Conservation (phyloP, 2,329 filamentous ascomycete species). For the Sodiomyces alkalinus region DNA sequence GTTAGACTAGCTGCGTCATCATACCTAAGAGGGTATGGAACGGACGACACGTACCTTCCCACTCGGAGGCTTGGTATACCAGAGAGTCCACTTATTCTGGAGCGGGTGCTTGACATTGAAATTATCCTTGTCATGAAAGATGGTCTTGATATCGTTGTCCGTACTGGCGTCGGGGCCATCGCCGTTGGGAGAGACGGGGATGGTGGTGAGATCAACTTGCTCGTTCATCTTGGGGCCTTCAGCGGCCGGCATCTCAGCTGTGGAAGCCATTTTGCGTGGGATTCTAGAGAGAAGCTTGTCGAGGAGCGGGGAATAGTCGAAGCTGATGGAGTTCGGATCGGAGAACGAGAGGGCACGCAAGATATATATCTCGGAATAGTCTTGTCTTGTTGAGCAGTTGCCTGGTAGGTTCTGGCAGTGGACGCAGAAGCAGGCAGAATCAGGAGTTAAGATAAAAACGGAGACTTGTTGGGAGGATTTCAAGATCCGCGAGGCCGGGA, state of each 20-base stretch:
- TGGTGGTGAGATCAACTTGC: slow-evolving; percentile 53
- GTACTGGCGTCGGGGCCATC: slow-evolving; percentile 38
- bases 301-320: too few species aligned
- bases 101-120: slow-evolving; percentile 99
- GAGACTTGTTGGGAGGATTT: too few species aligned
- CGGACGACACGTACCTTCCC: slow-evolving; percentile 54
- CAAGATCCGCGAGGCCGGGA: too few species aligned
- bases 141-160: slow-evolving; percentile 45
- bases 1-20: too few species aligned
- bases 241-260: slow-evolving; percentile 19
- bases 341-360: too few species aligned
- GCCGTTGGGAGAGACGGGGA: slow-evolving; percentile 50
- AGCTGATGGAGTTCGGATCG: too few species aligned
- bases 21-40: neutral
- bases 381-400: too few species aligned
- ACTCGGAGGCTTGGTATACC: slow-evolving; percentile 97
- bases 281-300: too few species aligned
- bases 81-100: slow-evolving; percentile 95
- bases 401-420: too few species aligned
- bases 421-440: too few species aligned
- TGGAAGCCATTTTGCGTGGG: slow-evolving; percentile 3
- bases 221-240: slow-evolving; percentile 23
- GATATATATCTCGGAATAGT: too few species aligned
- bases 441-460: too few species aligned
- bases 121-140: slow-evolving; percentile 97